A percentile compares a stretch with the other conserved stretches of the same genome.
phyloP scores from a whole-genome alignment of 2,329 filamentous ascomycete genomes.

The Aureobasidium namibiae region DNA sequence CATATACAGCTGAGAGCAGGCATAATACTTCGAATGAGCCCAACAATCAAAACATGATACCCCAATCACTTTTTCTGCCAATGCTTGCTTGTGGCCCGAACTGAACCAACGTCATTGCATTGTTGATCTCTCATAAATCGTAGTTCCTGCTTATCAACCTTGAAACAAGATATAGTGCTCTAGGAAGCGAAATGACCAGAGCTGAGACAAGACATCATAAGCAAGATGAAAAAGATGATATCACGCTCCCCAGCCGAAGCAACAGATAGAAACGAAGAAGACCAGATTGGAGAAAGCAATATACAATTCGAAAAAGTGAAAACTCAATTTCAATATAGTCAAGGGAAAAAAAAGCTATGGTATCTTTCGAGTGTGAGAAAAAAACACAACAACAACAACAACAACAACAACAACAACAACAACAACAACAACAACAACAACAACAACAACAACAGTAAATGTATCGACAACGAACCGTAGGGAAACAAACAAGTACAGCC shows the following conservation, averaged over 20 bases:
- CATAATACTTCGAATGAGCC: not conserved
- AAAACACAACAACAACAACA: too few species aligned
- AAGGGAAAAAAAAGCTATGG: not conserved
- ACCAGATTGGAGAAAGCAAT: not conserved
- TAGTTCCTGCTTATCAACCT: not conserved
- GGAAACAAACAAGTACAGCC: not conserved
- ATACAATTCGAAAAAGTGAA: not conserved
- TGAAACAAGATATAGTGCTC: too few species aligned
- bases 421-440: too few species aligned
- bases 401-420: too few species aligned
- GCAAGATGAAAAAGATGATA: not conserved
- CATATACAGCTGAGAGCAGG: not conserved
- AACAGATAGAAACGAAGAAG: not conserved
- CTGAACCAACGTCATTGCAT: not conserved
- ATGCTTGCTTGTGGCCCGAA: too few species aligned
- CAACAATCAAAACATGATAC: not conserved
- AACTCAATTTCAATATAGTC: not conserved
- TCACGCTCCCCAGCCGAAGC: too few species aligned
- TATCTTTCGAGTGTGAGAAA: not conserved
- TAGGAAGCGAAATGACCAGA: not conserved
- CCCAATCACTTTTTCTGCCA: not conserved
- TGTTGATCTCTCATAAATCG: not conserved
- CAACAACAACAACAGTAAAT: not conserved
- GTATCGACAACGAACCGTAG: not conserved
- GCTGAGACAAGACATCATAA: not conserved